Evolutionary conservation across 139 green algal genomes (phyloP), one percentile per base, ranked within the genome.

Genomic region (Dunaliella sp.): DNA sequence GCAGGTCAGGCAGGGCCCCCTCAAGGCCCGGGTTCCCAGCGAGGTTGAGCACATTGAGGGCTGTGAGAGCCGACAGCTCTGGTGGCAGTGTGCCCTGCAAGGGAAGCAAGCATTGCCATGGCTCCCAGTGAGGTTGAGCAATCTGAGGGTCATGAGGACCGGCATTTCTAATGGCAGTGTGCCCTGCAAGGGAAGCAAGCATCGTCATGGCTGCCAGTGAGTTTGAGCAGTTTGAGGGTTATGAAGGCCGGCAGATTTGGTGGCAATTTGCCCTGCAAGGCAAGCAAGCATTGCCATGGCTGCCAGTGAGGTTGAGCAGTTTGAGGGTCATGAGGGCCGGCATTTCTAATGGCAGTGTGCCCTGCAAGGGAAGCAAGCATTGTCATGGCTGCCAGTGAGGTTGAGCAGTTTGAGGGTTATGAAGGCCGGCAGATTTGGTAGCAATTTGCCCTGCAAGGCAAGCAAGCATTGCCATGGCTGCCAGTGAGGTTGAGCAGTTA

Each of bases 71-170:
- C 0, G 72, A 59, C 1, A 91, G 21, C 0, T 38, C 38, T 0
- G n/a, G 1, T 7, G 88, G 88, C 74, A 91, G 77, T 12, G 85
- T 82, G n/a, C 88, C 88, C 28, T 75, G 77, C 65, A 89, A 28
- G 1, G n/a, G n/a, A n/a, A n/a, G n/a, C n/a, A n/a, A n/a, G n/a
- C n/a, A n/a, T n/a, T n/a, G 32, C 31, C 33, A 2, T 85, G 85
- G 65, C 89, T 91, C 34, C 86, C 81, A 0, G 32, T 77, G 1
- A 91, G 73, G 0, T 36, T 65, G 38, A 91, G 74, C 30, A 88
- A 77, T 1, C 83, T 83, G 0, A 91, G 85, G 38, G 88, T 30
- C 25, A 30, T 24, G n/a, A 91, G 83, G 1, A 78, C 28, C 0
- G 72, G 65, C 1, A 91, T 1, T 0, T 38, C 38, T 0, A 28